Conservation (phyloP, 139 green algal genomes). For the Ulvella scutata region DNA sequence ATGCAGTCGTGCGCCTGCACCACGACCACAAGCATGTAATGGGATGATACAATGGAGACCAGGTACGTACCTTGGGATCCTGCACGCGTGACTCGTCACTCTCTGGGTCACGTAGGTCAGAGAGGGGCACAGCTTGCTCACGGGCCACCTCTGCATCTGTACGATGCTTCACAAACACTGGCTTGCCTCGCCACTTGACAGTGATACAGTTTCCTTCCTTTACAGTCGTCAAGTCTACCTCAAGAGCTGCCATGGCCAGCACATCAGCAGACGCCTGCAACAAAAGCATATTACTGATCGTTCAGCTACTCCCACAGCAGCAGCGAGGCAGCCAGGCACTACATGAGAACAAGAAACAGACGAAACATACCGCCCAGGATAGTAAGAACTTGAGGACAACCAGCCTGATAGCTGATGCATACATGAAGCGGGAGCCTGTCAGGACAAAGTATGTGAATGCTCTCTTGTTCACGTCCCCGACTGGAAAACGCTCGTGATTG, state of each 20-base stretch:
- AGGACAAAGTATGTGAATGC: conserved; percentile 96
- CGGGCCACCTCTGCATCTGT: conserved; percentile 70
- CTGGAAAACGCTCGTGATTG: conserved; percentile 63
- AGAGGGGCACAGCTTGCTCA: conserved; percentile 49
- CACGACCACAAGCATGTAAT: too few relatives aligned
- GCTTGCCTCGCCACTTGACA: conserved; percentile 98
- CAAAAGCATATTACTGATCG: neutral
- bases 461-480: conserved; percentile 68
- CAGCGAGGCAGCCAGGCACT: neutral
- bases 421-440: conserved; percentile 94
- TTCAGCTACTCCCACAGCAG: neutral
- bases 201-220: conserved; percentile 81
- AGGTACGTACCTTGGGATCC: conserved; percentile 68
- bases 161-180: conserved; percentile 90
- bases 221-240: conserved; percentile 87
- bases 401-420: conserved; percentile 85
- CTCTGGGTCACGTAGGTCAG: conserved; percentile 82
- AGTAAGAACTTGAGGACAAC: conserved; percentile 94
- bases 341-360: neutral
- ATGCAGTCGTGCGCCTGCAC: too few relatives aligned
- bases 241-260: conserved; percentile 80
- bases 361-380: conserved; percentile 65
- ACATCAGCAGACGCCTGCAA: conserved; percentile 74
- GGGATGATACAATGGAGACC: too few relatives aligned
- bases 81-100: conserved; percentile 51